These are phyloP conservation scores for Furcasterigmium furcatum DNA, from an alignment of 2,329 filamentous ascomycete species.

Conservation along the genomic window DNA sequence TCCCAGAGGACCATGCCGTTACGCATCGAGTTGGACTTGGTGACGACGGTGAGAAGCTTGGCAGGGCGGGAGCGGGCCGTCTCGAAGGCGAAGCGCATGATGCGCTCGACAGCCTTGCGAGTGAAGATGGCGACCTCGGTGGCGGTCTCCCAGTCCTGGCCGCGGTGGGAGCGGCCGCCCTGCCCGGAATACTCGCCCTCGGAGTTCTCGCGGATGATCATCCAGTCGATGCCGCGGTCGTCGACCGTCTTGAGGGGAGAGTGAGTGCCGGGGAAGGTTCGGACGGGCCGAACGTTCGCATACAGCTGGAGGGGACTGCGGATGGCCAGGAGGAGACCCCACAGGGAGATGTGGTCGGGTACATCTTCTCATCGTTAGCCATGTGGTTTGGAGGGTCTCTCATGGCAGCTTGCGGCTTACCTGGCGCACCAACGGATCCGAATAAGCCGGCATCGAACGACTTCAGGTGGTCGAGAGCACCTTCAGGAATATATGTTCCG, in stretches of 20 bases:
- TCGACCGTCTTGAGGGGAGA: constrained; percentile 49
- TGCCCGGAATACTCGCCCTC: constrained; percentile 66
- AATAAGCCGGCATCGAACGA: constrained; percentile 25
- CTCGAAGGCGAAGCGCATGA: constrained; percentile 63
- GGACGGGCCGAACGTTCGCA: constrained; percentile 62
- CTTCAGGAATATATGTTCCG: constrained; percentile 1
- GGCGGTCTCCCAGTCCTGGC: constrained; percentile 55
- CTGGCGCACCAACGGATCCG: constrained; percentile 24
- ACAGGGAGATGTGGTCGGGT: constrained; percentile 61
- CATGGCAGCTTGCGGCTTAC: constrained; percentile 37
- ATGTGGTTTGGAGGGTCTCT: background rate
- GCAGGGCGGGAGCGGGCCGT: constrained; percentile 52
- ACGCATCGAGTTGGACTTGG: constrained; percentile 63
- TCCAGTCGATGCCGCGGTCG: constrained; percentile 57
- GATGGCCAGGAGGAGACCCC: constrained; percentile 61
- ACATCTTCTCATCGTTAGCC: background rate
- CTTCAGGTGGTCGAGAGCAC: constrained; percentile 14
- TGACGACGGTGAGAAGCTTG: constrained; percentile 60
- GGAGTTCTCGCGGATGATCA: constrained; percentile 64
- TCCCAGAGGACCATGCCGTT: constrained; percentile 70
- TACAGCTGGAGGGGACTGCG: constrained; percentile 64
- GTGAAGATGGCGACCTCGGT: constrained; percentile 65
- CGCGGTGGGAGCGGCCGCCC: constrained; percentile 57
- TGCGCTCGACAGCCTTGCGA: constrained; percentile 52
- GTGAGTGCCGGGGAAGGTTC: constrained; percentile 53